A percentile compares a stretch with the other conserved stretches of the same genome.
Conservation (phyloP, 2,329 filamentous ascomycete genomes). For the Xylariaceae sp. region DNA sequence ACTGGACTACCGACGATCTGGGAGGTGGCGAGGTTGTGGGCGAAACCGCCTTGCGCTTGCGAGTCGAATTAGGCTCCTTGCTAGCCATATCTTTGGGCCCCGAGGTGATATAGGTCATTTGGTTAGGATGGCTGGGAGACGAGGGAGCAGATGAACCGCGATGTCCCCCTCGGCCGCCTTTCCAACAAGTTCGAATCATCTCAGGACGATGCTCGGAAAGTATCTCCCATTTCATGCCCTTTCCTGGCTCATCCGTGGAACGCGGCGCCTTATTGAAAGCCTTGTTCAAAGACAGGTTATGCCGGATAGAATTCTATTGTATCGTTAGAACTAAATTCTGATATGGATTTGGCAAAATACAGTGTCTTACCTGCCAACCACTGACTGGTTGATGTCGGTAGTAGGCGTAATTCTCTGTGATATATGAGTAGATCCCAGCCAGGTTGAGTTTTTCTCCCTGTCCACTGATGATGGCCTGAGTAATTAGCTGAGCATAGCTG, state of each 20-base stretch:
- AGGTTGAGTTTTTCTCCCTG: constrained; percentile 84
- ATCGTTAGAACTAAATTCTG: constrained; percentile 23
- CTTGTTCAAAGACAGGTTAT: constrained; percentile 93
- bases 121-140: constrained; percentile 53
- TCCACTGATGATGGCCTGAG: constrained; percentile 86
- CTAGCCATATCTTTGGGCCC: constrained; percentile 52
- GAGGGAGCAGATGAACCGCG: constrained; percentile 65
- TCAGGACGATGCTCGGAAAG: constrained; percentile 78
- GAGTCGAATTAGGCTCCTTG: constrained; percentile 46
- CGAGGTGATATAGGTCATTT: constrained; percentile 56
- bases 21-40: constrained; percentile 51
- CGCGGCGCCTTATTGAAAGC: constrained; percentile 90
- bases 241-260: constrained; percentile 89
- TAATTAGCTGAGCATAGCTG: constrained; percentile 95
- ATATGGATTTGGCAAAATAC: neutral
- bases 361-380: constrained; percentile 77
- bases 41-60: constrained; percentile 54
- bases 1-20: constrained; percentile 43
- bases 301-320: constrained; percentile 81
- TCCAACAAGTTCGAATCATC: constrained; percentile 69
- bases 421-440: constrained; percentile 89
- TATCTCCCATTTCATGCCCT: constrained; percentile 99
- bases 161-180: constrained; percentile 57
- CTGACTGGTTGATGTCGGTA: constrained; percentile 72
- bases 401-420: constrained; percentile 86